Percentiles rank a stretch among this genome's conserved stretches.
phyloP scores from a whole-genome alignment of 192 early-diverging fungal genomes.

The Podila epicladia region DNA sequence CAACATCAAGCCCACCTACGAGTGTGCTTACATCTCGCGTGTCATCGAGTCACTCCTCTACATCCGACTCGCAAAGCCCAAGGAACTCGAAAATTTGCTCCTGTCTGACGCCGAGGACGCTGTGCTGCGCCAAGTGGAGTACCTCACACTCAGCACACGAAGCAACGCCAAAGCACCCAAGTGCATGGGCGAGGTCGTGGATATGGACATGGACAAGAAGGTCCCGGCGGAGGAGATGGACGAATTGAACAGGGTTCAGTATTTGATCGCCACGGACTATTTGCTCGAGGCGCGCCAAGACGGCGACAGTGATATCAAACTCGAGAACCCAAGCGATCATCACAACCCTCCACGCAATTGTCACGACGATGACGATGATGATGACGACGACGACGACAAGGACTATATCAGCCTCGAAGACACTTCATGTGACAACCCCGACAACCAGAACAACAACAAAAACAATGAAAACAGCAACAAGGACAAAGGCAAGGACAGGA shows the following conservation, averaged over 20 bases:
- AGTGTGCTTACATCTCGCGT: background rate
- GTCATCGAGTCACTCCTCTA: slow-evolving; percentile 12
- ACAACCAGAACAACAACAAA: background rate
- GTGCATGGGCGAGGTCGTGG: background rate
- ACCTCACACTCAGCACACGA: background rate
- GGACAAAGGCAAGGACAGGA: background rate
- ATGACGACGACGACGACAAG: background rate
- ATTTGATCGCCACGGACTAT: background rate
- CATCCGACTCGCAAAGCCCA: background rate
- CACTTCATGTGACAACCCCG: background rate
- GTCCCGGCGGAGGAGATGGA: background rate
- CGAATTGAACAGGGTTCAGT: background rate
- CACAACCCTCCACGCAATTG: background rate
- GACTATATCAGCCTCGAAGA: background rate
- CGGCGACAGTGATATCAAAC: background rate
- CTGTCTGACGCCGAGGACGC: background rate
- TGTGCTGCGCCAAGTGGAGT: background rate
- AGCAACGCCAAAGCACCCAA: background rate
- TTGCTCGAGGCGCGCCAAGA: background rate
- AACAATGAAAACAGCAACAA: background rate
- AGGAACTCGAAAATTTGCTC: background rate
- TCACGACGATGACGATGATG: background rate
- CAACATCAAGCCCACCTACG: slow-evolving; percentile 1
- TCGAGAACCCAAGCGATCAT: background rate
- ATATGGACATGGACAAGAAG: background rate